Conservation (phyloP, 495 filamentous ascomycete species). For the Penicillium tannophilum region DNA sequence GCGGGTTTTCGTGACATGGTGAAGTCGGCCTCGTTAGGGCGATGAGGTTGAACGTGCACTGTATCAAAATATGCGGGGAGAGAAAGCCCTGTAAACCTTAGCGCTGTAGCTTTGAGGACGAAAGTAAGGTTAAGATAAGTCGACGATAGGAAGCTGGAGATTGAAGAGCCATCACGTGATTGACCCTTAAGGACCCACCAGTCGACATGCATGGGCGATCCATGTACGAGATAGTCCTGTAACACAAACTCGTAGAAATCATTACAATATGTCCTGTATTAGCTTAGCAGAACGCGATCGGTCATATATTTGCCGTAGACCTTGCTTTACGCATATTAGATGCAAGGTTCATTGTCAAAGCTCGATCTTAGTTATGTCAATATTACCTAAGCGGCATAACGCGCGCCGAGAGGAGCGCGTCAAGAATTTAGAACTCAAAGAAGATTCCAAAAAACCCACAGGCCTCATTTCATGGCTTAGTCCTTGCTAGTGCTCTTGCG, state of each 20-base stretch:
- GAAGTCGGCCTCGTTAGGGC: neutral
- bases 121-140: neutral
- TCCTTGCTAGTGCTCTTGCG: constrained; percentile 9
- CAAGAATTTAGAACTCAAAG: constrained; percentile 7
- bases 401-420: constrained; percentile 7
- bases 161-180: constrained; percentile 1
- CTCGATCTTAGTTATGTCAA: neutral
- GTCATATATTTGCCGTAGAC: neutral
- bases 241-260: neutral
- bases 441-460: constrained; percentile 4
- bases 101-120: neutral
- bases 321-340: neutral
- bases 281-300: neutral
- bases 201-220: neutral
- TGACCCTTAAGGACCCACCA: neutral
- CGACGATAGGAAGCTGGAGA: neutral
- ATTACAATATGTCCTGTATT: neutral
- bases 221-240: neutral
- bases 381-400: constrained; percentile 12
- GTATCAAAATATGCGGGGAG: neutral
- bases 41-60: neutral
- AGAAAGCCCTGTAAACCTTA: neutral
- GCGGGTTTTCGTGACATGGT: constrained; percentile 53
- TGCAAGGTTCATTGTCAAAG: neutral
- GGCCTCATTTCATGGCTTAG: constrained; percentile 12